These are phyloP conservation scores for Persicaria tinctoria DNA, from an alignment of 148 eudicot species.

Conservation along the genomic window DNA sequence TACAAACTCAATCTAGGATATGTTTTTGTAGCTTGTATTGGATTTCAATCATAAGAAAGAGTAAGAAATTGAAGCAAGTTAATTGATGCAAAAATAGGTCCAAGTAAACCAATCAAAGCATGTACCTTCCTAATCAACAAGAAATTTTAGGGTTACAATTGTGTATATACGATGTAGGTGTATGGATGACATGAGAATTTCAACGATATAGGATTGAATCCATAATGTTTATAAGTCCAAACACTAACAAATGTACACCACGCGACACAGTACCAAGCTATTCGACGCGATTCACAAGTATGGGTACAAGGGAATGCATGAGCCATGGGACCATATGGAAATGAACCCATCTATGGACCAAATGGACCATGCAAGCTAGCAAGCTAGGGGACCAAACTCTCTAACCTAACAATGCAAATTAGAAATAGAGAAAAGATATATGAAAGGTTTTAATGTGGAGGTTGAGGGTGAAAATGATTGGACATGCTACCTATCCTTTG, in stretches of 20 bases:
- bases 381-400: background rate
- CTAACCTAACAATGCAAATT: background rate
- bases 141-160: no score
- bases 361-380: background rate
- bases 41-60: background rate
- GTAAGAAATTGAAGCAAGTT: no score
- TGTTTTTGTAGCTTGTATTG: background rate
- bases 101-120: background rate
- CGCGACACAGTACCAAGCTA: no score
- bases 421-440: background rate
- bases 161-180: no score
- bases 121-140: background rate
- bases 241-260: no score
- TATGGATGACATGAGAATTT: no score
- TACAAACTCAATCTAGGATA: background rate
- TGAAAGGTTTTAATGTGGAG: slow-evolving; percentile 6
- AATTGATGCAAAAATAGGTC: background rate
- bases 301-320: background rate
- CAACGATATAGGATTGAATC: no score
- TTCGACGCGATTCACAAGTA: no score
- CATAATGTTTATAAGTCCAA: no score
- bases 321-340: background rate
- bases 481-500: slow-evolving; percentile 3
- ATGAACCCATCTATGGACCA: background rate
- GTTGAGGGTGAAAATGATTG: slow-evolving; percentile 7